Base-by-base conservation (phyloP, 2,329 filamentous ascomycete species). In the Coniochaeta sp. region DNA sequence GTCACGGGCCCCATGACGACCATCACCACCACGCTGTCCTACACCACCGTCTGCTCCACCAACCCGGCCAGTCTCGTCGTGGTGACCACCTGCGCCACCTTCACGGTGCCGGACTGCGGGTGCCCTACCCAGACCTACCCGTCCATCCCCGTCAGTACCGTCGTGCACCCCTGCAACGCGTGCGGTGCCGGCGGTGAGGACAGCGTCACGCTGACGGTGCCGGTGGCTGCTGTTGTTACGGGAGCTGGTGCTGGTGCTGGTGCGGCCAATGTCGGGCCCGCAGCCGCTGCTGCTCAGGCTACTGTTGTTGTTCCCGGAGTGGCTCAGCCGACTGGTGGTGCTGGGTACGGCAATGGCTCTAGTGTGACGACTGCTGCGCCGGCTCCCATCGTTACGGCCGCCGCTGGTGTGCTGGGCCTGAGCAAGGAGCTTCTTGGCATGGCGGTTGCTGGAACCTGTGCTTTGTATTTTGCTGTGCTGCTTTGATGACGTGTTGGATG, bases 41-140 rank as follows among this genome's bases (percentile, higher is more conserved):
- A 66, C 55, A 63, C 64, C 2, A 63, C 65, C 3, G 53, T 71
- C 12, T 67, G 65, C 45, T 56, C 66, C 6, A 68, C 68, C 5
- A 61, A 70, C 54, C 60, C 62, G 0, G 64, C 63, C 2, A 53
- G 54, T 18, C 61, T 73, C 18, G 56, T 64, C n/a, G 60, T 58
- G n/a, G 57, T 63, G 3, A 59, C 67, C 52, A 68, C 67, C 48
- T 59, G 60, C 42, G 64, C 68, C 7, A 68, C 65, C 14, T 54
- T 67, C 48, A 64, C 60, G 1, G 57, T 58, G 22, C 54, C 57
- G 18, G 47, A 54, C 10, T 57, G 58, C 51, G 58, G 56, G 18
- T 62, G 59, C 54, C 54, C 53, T 3, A 28, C 30, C 3, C 20
- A 42, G 49, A 28, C 35, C 4, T 7, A 14, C 7, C 50, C 50